Percentiles rank a stretch among this genome's conserved stretches.
Evolutionary conservation across 2,329 filamentous ascomycete genomes (phyloP).

Genomic region (Alternaria novae-zelandiae): DNA sequence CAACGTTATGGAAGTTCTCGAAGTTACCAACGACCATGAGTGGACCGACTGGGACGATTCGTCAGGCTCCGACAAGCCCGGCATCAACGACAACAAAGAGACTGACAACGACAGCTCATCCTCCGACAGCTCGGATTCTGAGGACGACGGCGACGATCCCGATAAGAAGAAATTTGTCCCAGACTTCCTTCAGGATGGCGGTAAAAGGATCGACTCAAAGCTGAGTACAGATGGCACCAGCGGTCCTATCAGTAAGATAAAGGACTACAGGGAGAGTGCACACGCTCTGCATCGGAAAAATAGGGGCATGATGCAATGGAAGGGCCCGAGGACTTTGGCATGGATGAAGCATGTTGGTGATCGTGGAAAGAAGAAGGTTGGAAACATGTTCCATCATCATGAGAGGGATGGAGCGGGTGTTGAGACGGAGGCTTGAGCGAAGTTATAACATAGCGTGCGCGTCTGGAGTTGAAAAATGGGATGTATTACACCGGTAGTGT

Average conservation of each 20-base stretch:
- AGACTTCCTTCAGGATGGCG: conserved; percentile 26
- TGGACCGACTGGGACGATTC: conserved; percentile 45
- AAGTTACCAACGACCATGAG: conserved; percentile 65
- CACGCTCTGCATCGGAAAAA: conserved; percentile 58
- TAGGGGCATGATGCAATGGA: conserved; percentile 77
- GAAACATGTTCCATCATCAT: conserved; percentile 62
- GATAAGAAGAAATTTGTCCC: conserved; percentile 25
- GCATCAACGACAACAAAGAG: conserved; percentile 13
- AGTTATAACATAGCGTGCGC: conserved; percentile 5
- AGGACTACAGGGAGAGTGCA: conserved; percentile 56
- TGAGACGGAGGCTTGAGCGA: conserved; percentile 70
- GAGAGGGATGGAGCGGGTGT: conserved; percentile 62
- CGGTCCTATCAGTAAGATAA: conserved; percentile 59
- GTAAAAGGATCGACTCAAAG: conserved; percentile 29
- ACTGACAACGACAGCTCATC: conserved; percentile 46
- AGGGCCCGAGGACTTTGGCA: conserved; percentile 61
- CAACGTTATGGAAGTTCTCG: conserved; percentile 69
- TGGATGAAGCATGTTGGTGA: conserved; percentile 66
- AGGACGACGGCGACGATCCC: conserved; percentile 29
- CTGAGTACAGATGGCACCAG: conserved; percentile 48
- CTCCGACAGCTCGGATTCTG: conserved; percentile 28
- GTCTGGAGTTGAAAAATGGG: conserved; percentile 3
- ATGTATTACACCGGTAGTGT: background rate
- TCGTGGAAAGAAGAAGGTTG: conserved; percentile 55
- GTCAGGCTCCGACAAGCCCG: conserved; percentile 28